Evolutionary conservation across 202 grass and related monocot species (phyloP).

Genomic region (Saccharum hybrid): DNA sequence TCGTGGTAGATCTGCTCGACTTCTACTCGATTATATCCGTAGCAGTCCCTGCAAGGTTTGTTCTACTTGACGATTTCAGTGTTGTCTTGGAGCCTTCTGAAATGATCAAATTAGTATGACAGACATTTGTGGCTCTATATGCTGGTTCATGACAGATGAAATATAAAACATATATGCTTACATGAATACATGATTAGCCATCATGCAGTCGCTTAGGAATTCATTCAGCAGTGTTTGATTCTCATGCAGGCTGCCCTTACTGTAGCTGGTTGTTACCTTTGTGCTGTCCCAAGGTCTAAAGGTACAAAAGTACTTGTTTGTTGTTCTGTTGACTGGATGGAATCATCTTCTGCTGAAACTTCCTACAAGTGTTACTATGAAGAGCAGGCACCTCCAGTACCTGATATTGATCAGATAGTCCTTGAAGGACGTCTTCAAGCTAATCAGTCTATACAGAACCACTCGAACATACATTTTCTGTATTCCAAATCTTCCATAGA

Average conservation of each 20-base stretch:
- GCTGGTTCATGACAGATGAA: slow-evolving; percentile 22
- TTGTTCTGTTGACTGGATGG: slow-evolving; percentile 67
- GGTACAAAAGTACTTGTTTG: slow-evolving; percentile 82
- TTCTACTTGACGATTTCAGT: slow-evolving; percentile 37
- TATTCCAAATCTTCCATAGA: slow-evolving; percentile 66
- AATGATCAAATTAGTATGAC: slow-evolving; percentile 5
- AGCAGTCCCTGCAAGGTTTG: slow-evolving; percentile 85
- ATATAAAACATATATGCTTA: slow-evolving; percentile 5
- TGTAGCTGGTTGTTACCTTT: slow-evolving; percentile 86
- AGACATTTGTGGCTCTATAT: neutral
- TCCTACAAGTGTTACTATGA: slow-evolving; percentile 64
- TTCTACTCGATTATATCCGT: slow-evolving; percentile 81
- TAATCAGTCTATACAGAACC: slow-evolving; percentile 50
- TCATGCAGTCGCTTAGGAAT: neutral
- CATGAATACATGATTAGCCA: slow-evolving; percentile 15
- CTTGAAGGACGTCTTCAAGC: slow-evolving; percentile 51
- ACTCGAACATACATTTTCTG: slow-evolving; percentile 50
- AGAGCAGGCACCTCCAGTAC: slow-evolving; percentile 47
- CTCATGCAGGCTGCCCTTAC: slow-evolving; percentile 78
- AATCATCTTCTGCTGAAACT: slow-evolving; percentile 52
- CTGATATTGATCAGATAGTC: slow-evolving; percentile 67
- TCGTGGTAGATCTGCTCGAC: slow-evolving; percentile 68
- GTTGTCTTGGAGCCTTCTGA: slow-evolving; percentile 32
- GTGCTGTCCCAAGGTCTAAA: slow-evolving; percentile 79
- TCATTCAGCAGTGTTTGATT: slow-evolving; percentile 45